These are phyloP conservation scores for Leccinum boreale DNA, from an alignment of 768 basidiomycete genomes.

Conservation along the genomic window DNA sequence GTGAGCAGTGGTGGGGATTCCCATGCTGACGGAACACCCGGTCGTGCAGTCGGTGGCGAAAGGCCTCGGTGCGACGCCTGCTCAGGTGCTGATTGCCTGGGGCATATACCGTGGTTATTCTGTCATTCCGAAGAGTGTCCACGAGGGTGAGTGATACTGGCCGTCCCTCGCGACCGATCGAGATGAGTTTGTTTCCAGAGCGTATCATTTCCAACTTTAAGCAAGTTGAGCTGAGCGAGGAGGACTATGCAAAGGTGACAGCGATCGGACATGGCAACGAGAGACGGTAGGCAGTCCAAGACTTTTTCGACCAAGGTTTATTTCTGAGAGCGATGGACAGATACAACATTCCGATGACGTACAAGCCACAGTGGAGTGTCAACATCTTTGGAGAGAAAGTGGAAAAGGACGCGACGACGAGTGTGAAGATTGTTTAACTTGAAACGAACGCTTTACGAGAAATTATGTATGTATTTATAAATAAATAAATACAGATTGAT, in stretches of 20 bases:
- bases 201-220: constrained; percentile 78
- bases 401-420: constrained; percentile 41
- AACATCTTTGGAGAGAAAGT: constrained; percentile 63
- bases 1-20: constrained; percentile 52
- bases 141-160: constrained; percentile 40
- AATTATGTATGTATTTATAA: neutral
- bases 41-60: constrained; percentile 61
- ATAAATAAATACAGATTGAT: neutral
- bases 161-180: neutral
- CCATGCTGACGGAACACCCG: constrained; percentile 66
- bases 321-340: constrained; percentile 5
- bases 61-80: constrained; percentile 60
- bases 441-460: neutral
- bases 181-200: constrained; percentile 25
- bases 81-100: constrained; percentile 85
- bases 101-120: constrained; percentile 69
- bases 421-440: constrained; percentile 32
- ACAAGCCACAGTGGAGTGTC: constrained; percentile 65
- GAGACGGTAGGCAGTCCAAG: constrained; percentile 27
- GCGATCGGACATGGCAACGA: constrained; percentile 38
- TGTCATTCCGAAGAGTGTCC: constrained; percentile 83
- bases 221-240: constrained; percentile 63
- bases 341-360: constrained; percentile 63
- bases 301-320: no score
- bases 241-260: constrained; percentile 56